Evolutionary conservation across 1,284 basidiomycete genomes (phyloP), one percentile per base, ranked within the genome.

Genomic region (Fomes fomentarius): DNA sequence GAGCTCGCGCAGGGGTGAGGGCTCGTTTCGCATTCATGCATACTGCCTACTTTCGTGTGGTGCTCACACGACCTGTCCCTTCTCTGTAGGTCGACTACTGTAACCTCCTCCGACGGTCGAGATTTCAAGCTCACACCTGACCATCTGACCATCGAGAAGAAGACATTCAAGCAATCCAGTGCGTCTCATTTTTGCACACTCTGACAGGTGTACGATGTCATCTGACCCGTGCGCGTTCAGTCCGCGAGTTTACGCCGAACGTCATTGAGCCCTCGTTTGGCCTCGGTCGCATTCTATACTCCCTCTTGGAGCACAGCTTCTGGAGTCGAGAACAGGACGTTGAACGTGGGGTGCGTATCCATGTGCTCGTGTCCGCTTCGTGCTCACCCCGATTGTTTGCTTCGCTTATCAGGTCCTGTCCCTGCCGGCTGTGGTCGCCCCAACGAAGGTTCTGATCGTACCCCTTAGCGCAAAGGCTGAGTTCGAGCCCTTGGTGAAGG

Each of bases 181-280:
- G 63, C 66, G 90, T 77, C 41, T 47, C 51, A 52, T 51, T 52
- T 52, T 55, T 49, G 50, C 49, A 47, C 37, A 4, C 26, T 28
- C 39, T 42, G 45, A 25, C 28, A 40, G 48, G 49, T 46, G 46
- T 46, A 51, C 56, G 56, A 7, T 47, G 57, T 70, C 69, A 70
- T 66, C 66, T 70, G 67, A 70, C 66, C 26, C 31, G 6, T 35
- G 21, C 22, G 45, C 44, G 63, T 67, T 61, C 67, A 93, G 94
- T 94, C 60, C 92, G 96, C 65, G 96, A 98, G 74, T 98, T 85
- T 74, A 94, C 87, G 44, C 96, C 96, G 43, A 98, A 98, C 75
- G 96, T 99, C 72, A 97, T 98, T 69, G 96, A 98, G 73, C 96
- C 96, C 25, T 99, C 97, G 17, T 98, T 98, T 74, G 96, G 97